These are phyloP conservation scores for Sphaceloma murrayae DNA, from an alignment of 2,329 filamentous ascomycete species.

Conservation along the genomic window DNA sequence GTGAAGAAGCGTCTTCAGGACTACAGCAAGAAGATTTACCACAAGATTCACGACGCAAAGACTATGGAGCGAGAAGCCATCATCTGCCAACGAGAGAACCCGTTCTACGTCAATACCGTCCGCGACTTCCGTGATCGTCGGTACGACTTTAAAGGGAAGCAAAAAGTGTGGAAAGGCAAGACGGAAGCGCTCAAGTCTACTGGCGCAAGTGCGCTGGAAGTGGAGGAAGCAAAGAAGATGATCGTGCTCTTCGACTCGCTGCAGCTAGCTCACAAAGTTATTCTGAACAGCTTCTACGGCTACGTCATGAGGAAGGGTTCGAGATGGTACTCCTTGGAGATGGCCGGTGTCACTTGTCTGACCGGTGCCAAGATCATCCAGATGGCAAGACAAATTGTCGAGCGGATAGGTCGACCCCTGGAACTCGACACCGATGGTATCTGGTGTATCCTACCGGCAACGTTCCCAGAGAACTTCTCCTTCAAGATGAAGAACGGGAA, in stretches of 20 bases:
- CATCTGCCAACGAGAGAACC: slow-evolving; percentile 95
- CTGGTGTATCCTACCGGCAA: slow-evolving; percentile 96
- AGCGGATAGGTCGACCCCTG: slow-evolving; percentile 81
- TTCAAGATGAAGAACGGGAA: slow-evolving; percentile 95
- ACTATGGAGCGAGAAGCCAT: slow-evolving; percentile 92
- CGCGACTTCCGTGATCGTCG: slow-evolving; percentile 91
- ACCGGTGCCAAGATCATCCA: slow-evolving; percentile 96
- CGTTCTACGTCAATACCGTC: slow-evolving; percentile 96
- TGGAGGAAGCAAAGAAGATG: slow-evolving; percentile 98
- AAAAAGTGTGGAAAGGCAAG: slow-evolving; percentile 98
- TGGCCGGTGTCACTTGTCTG: slow-evolving; percentile 96
- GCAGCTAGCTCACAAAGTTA: slow-evolving; percentile 96
- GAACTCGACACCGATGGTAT: slow-evolving; percentile 98
- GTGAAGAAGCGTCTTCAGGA: slow-evolving; percentile 80
- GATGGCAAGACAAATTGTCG: slow-evolving; percentile 84
- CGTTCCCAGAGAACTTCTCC: slow-evolving; percentile 90
- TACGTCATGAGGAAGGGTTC: slow-evolving; percentile 99
- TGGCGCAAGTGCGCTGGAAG: slow-evolving; percentile 63
- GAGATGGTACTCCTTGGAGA: slow-evolving; percentile 98
- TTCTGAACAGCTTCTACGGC: slow-evolving; percentile 97
- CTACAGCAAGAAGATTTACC: slow-evolving; percentile 98
- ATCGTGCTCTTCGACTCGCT: slow-evolving; percentile 91
- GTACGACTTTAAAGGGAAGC: slow-evolving; percentile 97
- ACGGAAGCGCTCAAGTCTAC: slow-evolving; percentile 75
- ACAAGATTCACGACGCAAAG: slow-evolving; percentile 94